These are phyloP conservation scores for Trichophyton verrucosum DNA, from an alignment of 2,329 filamentous ascomycete species.

Conservation along the genomic window DNA sequence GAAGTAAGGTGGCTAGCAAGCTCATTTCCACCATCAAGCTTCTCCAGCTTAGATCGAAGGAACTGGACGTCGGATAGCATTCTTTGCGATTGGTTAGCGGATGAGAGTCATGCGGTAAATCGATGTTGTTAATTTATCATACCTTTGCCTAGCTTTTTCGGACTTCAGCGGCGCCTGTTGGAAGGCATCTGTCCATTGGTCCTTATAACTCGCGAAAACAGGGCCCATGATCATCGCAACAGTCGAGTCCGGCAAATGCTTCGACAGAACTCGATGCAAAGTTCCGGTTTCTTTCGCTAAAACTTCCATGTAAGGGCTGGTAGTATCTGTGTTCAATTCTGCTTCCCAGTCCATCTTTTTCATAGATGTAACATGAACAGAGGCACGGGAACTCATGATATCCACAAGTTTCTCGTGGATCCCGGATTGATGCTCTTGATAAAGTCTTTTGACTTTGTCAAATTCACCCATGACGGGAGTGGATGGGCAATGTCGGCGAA, in stretches of 20 bases:
- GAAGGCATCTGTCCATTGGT: constrained; percentile 63
- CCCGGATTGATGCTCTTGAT: constrained; percentile 78
- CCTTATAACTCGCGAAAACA: constrained; percentile 70
- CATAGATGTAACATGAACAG: constrained; percentile 61
- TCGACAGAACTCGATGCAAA: constrained; percentile 69
- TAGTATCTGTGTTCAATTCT: constrained; percentile 32
- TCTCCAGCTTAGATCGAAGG: constrained; percentile 57
- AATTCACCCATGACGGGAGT: constrained; percentile 62
- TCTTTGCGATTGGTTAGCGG: constrained; percentile 32
- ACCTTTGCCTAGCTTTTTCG: constrained; percentile 59
- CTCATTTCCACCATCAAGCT: constrained; percentile 67
- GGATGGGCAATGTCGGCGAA: constrained; percentile 57
- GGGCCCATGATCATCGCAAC: constrained; percentile 74
- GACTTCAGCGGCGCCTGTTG: constrained; percentile 53
- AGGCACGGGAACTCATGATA: constrained; percentile 72
- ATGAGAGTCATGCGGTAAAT: not conserved
- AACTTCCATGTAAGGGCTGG: constrained; percentile 72
- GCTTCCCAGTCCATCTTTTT: constrained; percentile 63
- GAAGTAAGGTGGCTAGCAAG: constrained; percentile 56
- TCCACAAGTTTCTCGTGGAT: constrained; percentile 90
- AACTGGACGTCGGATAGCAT: constrained; percentile 65
- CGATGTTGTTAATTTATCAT: constrained; percentile 11
- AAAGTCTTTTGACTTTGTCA: constrained; percentile 69
- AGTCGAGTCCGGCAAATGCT: constrained; percentile 64
- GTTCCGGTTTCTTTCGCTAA: constrained; percentile 75